These are phyloP conservation scores for Prosopis cineraria DNA, from an alignment of 306 rosid species.

Conservation along the genomic window DNA sequence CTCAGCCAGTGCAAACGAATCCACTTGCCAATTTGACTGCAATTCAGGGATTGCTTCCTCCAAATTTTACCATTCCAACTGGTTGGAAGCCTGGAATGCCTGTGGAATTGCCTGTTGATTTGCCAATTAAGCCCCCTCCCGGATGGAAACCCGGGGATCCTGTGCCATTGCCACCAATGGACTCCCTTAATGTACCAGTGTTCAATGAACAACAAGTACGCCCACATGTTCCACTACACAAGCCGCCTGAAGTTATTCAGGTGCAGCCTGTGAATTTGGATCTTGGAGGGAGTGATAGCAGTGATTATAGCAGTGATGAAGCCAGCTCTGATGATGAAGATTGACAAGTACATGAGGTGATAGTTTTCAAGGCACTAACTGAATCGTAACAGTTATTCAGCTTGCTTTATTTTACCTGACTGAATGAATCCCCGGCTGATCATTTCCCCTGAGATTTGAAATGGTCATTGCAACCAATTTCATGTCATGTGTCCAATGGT, in stretches of 20 bases:
- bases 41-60: conserved; percentile 77
- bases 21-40: conserved; percentile 57
- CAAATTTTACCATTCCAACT: conserved; percentile 71
- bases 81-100: conserved; percentile 99
- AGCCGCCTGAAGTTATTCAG: conserved; percentile 74
- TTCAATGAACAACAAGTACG: conserved; percentile 61
- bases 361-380: conserved; percentile 10
- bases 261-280: conserved; percentile 89
- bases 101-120: conserved; percentile 68
- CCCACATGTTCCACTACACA: conserved; percentile 59
- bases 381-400: conserved; percentile 3
- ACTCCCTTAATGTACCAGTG: conserved; percentile 61
- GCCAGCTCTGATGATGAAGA: conserved; percentile 87
- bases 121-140: conserved; percentile 83
- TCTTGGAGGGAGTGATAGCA: conserved; percentile 81
- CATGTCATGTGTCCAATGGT: neutral
- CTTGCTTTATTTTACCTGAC: neutral
- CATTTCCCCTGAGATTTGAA: neutral
- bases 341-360: conserved; percentile 35
- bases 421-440: neutral
- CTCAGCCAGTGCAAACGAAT: conserved; percentile 45
- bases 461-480: neutral
- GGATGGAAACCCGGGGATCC: conserved; percentile 99
- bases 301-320: conserved; percentile 87
- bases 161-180: conserved; percentile 76